Conservation (phyloP, 257 asterid genomes). For the Rubia yunnanensis region DNA sequence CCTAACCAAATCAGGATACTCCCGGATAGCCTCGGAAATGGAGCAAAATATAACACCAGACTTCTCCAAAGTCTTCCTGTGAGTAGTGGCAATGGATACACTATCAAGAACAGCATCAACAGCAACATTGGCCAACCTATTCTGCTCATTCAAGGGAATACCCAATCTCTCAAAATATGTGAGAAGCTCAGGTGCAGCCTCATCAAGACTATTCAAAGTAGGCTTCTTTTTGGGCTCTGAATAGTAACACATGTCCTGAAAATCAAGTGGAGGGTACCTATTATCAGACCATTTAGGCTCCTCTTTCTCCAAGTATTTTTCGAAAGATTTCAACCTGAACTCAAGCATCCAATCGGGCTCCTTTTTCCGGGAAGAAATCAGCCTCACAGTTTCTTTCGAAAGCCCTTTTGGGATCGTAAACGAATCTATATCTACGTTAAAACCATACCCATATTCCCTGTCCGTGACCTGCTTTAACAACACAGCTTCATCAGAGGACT, state of each 20-base stretch:
- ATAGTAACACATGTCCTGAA: conserved; percentile 67
- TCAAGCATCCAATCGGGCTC: conserved; percentile 94
- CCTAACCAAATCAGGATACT: conserved; percentile 63
- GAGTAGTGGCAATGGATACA: conserved; percentile 86
- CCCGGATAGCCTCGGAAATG: conserved; percentile 80
- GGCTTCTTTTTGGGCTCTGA: conserved; percentile 92
- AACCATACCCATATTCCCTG: conserved; percentile 86
- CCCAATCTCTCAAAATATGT: conserved; percentile 82
- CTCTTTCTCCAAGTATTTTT: conserved; percentile 53
- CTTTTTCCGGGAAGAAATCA: conserved; percentile 59
- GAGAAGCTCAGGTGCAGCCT: conserved; percentile 80
- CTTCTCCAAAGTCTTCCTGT: conserved; percentile 67
- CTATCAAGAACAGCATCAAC: conserved; percentile 93
- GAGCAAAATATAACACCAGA: conserved; percentile 91
- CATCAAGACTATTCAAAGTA: conserved; percentile 73
- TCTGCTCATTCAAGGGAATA: conserved; percentile 72
- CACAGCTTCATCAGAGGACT: conserved; percentile 42
- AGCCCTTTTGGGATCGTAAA: conserved; percentile 80
- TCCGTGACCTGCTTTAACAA: conserved; percentile 67
- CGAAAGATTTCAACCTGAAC: conserved; percentile 62
- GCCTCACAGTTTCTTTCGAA: conserved; percentile 69
- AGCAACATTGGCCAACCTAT: conserved; percentile 86
- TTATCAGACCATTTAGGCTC: conserved; percentile 95
- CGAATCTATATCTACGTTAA: conserved; percentile 73
- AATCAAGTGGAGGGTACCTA: conserved; percentile 61